phyloP scores from a whole-genome alignment of 2,329 filamentous ascomycete species.

The Claviceps cyperi region DNA sequence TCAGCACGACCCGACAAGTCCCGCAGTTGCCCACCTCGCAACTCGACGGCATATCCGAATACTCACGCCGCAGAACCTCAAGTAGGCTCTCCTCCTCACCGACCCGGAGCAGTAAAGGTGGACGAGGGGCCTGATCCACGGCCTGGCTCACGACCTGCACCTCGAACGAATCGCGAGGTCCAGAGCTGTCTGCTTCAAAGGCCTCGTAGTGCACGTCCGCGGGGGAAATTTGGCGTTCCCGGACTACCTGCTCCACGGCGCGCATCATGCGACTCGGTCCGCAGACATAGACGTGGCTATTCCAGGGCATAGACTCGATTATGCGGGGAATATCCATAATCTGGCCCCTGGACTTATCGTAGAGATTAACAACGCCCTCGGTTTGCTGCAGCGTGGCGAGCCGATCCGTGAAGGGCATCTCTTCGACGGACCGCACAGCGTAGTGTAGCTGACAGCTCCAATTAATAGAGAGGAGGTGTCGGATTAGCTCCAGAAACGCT shows the following conservation, averaged over 20 bases:
- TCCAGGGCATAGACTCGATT: conserved; percentile 31
- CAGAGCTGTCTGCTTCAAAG: conserved; percentile 37
- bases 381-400: conserved; percentile 24
- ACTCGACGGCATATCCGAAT: conserved; percentile 30
- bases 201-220: conserved; percentile 46
- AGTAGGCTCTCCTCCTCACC: conserved; percentile 34
- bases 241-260: conserved; percentile 27
- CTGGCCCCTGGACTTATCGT: conserved; percentile 35
- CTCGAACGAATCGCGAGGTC: conserved; percentile 39
- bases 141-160: conserved; percentile 31
- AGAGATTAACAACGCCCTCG: conserved; percentile 28
- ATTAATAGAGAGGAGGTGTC: conserved; percentile 27
- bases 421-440: conserved; percentile 34
- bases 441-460: conserved; percentile 42
- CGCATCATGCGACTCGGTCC: conserved; percentile 44
- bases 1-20: conserved; percentile 32
- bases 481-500: conserved; percentile 40
- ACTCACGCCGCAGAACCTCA: conserved; percentile 29
- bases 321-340: conserved; percentile 40
- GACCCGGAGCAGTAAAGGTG: conserved; percentile 24
- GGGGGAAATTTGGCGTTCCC: conserved; percentile 26
- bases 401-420: conserved; percentile 39
- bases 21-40: conserved; percentile 42
- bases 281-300: conserved; percentile 46
- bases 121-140: conserved; percentile 10